phyloP scores from a whole-genome alignment of 2,329 filamentous ascomycete genomes.

The Aspergillus niger region DNA sequence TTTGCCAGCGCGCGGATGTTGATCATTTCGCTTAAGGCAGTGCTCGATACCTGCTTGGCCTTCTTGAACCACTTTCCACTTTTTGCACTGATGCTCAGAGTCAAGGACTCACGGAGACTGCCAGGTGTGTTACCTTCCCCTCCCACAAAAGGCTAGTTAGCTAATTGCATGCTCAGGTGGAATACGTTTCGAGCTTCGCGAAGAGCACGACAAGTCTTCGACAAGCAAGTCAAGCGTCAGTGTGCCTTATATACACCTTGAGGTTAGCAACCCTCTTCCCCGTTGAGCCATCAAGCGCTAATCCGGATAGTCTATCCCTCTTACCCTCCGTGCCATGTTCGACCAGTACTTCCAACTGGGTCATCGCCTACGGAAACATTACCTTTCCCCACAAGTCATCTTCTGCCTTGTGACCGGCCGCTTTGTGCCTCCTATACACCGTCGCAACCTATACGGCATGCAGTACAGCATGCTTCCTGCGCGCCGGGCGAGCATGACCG shows the following conservation, averaged over 20 bases:
- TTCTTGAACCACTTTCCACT: slow-evolving; percentile 97
- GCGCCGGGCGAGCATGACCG: slow-evolving; percentile 72
- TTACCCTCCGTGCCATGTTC: slow-evolving; percentile 92
- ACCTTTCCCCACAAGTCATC: slow-evolving; percentile 84
- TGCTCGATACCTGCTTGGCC: slow-evolving; percentile 86
- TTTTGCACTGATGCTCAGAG: slow-evolving; percentile 91
- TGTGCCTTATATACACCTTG: slow-evolving; percentile 82
- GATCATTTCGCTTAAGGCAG: slow-evolving; percentile 90
- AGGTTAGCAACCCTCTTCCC: slow-evolving; percentile 56
- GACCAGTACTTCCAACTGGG: slow-evolving; percentile 96
- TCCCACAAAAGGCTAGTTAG: slow-evolving; percentile 8
- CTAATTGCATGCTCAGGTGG: slow-evolving; percentile 56
- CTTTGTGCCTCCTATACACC: slow-evolving; percentile 92
- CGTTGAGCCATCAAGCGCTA: slow-evolving; percentile 14
- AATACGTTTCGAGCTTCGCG: slow-evolving; percentile 85
- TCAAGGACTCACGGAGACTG: slow-evolving; percentile 88
- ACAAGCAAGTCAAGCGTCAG: slow-evolving; percentile 52
- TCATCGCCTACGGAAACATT: slow-evolving; percentile 89
- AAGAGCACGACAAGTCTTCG: slow-evolving; percentile 58
- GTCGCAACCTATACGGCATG: slow-evolving; percentile 90
- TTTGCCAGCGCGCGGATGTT: slow-evolving; percentile 93
- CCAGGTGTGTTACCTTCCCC: slow-evolving; percentile 61
- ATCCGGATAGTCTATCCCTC: slow-evolving; percentile 71
- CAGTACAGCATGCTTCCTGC: slow-evolving; percentile 98
- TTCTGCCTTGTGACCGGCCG: slow-evolving; percentile 85